Percentiles rank a stretch among this genome's conserved stretches.
These are phyloP conservation scores for Stephania yunnanensis DNA, from an alignment of 164 flowering plant genomes.

Conservation along the genomic window DNA sequence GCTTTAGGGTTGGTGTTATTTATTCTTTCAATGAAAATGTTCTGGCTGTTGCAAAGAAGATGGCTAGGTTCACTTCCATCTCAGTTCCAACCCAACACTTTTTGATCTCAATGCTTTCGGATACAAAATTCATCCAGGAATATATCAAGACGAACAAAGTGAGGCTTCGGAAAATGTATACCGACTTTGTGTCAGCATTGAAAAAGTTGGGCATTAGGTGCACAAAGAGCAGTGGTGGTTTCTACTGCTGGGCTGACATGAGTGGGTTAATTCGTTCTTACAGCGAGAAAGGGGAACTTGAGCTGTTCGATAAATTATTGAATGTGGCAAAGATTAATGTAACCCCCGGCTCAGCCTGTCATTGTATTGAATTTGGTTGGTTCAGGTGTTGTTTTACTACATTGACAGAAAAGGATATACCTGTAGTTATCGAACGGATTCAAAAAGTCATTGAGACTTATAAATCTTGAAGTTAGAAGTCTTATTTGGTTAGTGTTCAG, in stretches of 20 bases:
- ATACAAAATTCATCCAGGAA: conserved; percentile 41
- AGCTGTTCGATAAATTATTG: conserved; percentile 85
- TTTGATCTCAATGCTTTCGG: conserved; percentile 71
- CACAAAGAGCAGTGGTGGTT: conserved; percentile 61
- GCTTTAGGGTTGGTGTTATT: conserved; percentile 63
- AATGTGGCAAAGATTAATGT: conserved; percentile 67
- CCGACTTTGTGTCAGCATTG: conserved; percentile 48
- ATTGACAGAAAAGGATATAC: conserved; percentile 62
- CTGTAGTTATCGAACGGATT: conserved; percentile 74
- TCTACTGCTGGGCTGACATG: conserved; percentile 95
- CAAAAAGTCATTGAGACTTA: conserved; percentile 47
- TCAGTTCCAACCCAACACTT: conserved; percentile 67
- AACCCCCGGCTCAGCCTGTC: conserved; percentile 85
- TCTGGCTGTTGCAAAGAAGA: conserved; percentile 58
- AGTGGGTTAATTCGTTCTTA: conserved; percentile 72
- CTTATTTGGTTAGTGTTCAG: conserved; percentile 12
- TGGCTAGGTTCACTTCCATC: conserved; percentile 72
- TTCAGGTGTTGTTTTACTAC: conserved; percentile 70
- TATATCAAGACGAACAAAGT: conserved; percentile 37
- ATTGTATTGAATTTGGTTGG: conserved; percentile 98
- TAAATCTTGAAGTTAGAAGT: conserved; percentile 43
- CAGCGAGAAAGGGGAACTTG: conserved; percentile 93
- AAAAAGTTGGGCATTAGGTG: conserved; percentile 62
- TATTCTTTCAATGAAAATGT: conserved; percentile 67
- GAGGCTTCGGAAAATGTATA: conserved; percentile 45